These are phyloP conservation scores for Penicillium corylophilum DNA, from an alignment of 2,329 filamentous ascomycete species.

Conservation along the genomic window DNA sequence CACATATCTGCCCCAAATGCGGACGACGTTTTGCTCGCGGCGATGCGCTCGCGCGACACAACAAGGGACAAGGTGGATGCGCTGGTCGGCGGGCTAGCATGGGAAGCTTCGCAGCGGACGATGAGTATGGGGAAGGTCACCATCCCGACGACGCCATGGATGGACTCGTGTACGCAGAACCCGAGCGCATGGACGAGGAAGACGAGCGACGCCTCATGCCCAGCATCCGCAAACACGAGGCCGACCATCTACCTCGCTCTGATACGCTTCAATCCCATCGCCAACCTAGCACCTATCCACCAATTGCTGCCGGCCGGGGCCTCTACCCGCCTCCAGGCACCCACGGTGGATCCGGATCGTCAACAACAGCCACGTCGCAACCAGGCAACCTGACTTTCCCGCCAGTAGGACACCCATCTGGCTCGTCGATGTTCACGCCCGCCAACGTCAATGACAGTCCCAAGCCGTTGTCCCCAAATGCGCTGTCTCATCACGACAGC, in stretches of 20 bases:
- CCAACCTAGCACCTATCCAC: constrained; percentile 73
- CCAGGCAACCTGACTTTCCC: constrained; percentile 41
- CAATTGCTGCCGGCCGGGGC: constrained; percentile 58
- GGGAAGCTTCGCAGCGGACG: constrained; percentile 76
- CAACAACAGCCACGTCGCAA: constrained; percentile 54
- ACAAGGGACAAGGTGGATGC: constrained; percentile 92
- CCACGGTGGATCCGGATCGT: constrained; percentile 57
- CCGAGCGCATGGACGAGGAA: constrained; percentile 51
- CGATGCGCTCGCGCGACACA: constrained; percentile 90
- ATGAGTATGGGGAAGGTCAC: constrained; percentile 58
- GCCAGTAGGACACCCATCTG: constrained; percentile 39
- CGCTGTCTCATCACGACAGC: constrained; percentile 39
- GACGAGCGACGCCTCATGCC: constrained; percentile 59
- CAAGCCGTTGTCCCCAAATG: constrained; percentile 65
- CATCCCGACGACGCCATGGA: constrained; percentile 61
- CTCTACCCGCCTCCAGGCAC: constrained; percentile 64
- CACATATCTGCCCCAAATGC: constrained; percentile 92
- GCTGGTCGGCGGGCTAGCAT: constrained; percentile 86
- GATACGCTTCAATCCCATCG: constrained; percentile 63
- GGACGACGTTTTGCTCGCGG: constrained; percentile 92
- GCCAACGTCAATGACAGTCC: constrained; percentile 82
- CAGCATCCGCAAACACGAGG: constrained; percentile 71
- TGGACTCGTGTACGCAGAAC: constrained; percentile 59
- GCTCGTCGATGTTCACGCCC: constrained; percentile 66
- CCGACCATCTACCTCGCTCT: constrained; percentile 50